Evolutionary conservation across 805 yeast species (phyloP).

Genomic region (Zygotorulaspora danielsina): DNA sequence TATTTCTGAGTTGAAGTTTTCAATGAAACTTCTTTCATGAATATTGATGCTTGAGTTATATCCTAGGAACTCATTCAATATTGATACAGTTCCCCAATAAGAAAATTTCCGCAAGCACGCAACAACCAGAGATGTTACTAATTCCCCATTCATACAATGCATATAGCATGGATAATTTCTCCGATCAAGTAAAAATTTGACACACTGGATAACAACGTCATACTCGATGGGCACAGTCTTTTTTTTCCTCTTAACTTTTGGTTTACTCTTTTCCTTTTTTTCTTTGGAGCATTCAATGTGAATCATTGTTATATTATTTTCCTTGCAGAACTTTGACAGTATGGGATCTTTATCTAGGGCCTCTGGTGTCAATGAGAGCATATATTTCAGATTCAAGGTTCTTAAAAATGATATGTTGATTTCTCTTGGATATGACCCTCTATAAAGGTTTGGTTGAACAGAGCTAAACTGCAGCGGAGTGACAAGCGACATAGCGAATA

Average conservation of each 20-base stretch:
- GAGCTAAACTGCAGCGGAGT: slow-evolving; percentile 79
- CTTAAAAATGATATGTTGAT: slow-evolving; percentile 65
- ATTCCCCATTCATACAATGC: slow-evolving; percentile 89
- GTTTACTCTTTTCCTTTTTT: slow-evolving; percentile 21
- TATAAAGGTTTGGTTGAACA: slow-evolving; percentile 62
- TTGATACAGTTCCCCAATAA: slow-evolving; percentile 85
- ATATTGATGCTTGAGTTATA: slow-evolving; percentile 74
- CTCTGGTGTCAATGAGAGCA: slow-evolving; percentile 75
- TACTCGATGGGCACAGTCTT: slow-evolving; percentile 77
- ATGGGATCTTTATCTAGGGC: slow-evolving; percentile 58
- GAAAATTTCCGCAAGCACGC: slow-evolving; percentile 83
- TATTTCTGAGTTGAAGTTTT: slow-evolving; percentile 65
- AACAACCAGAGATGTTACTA: slow-evolving; percentile 73
- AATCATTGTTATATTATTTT: slow-evolving; percentile 53
- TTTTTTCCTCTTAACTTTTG: slow-evolving; percentile 67
- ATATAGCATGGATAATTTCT: slow-evolving; percentile 67
- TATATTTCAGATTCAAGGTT: slow-evolving; percentile 61
- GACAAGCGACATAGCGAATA: slow-evolving; percentile 38
- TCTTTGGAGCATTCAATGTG: slow-evolving; percentile 64
- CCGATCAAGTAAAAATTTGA: slow-evolving; percentile 58
- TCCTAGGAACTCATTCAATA: slow-evolving; percentile 76
- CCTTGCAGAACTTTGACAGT: slow-evolving; percentile 48
- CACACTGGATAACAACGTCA: slow-evolving; percentile 52
- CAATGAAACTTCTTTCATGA: slow-evolving; percentile 80
- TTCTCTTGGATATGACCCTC: slow-evolving; percentile 86